Conservation (phyloP, 352 stramenopile species). For the Globisporangium recalcitrans region DNA sequence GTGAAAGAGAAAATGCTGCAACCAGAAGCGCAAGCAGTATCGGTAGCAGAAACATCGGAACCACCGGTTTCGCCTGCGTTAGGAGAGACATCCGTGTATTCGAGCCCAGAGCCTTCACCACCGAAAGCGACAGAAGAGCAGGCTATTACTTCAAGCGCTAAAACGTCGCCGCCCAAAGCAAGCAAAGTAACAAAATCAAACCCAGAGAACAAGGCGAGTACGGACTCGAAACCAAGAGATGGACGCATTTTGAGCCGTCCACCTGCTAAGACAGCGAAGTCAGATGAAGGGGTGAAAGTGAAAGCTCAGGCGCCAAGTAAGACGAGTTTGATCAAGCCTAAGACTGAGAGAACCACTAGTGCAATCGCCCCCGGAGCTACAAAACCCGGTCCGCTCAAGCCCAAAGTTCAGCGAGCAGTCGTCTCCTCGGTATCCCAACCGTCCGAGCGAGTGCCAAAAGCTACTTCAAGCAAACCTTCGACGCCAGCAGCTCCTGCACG, state of each 20-base stretch:
- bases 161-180: not conserved
- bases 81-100: not conserved
- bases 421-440: not conserved
- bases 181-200: not conserved
- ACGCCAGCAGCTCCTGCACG: not conserved
- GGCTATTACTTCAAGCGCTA: not conserved
- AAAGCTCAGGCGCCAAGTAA: slow-evolving; percentile 1
- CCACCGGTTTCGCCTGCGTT: not conserved
- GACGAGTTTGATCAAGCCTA: slow-evolving; percentile 5
- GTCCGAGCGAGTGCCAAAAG: not conserved
- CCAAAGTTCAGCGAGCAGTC: not conserved
- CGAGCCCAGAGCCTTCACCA: not conserved
- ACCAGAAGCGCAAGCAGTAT: not conserved
- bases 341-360: not conserved
- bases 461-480: not conserved
- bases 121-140: not conserved
- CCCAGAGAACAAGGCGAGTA: not conserved
- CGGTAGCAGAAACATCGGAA: no score
- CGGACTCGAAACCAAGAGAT: slow-evolving; percentile 5
- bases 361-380: not conserved
- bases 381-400: not conserved
- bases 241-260: not conserved
- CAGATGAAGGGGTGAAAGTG: slow-evolving; percentile 8
- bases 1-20: not conserved
- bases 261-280: not conserved